Evolutionary conservation across 768 basidiomycete genomes (phyloP), one percentile per base, ranked within the genome.

Genomic region (Suillus clintonianus): DNA sequence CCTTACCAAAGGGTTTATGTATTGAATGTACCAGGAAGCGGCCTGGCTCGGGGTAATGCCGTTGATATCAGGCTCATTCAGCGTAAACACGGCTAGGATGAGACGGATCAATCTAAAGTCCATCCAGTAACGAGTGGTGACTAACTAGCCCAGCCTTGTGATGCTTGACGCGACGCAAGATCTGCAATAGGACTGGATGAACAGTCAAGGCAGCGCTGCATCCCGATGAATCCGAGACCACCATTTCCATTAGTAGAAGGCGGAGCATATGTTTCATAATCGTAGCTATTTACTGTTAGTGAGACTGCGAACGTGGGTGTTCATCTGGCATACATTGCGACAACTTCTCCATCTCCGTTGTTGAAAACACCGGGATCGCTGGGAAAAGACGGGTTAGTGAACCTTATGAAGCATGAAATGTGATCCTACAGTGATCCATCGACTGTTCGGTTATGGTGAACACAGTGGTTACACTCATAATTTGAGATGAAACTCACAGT

Each of bases 151-250:
- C 76, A 77, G 6, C 65, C 65, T 55, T 77, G 74, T 13, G 68
- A 27, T 57, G 76, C 19, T 70, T 73, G 77, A 64, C 77, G 79
- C 39, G 71, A 62, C 17, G 67, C 62, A 27, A 79, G 74, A 30
- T 72, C 62, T 5, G 65, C 67, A 11, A 79, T 70, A 3, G 78
- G 78, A 34, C 78, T 79, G 8, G 78, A 79, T 61, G 24, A 61
- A n/a, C 78, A 79, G 50, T 80, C 77, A 6, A 69, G 56, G 61
- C 77, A 79, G 10, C 74, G 77, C 60, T 79, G 79, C 78, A 73
- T 80, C 13, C 78, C 78, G 6, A 79, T 77, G 66, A 80, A 79
- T 5, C 69, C 71, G 13, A 79, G 74, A 9, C 79, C 78, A 2
- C 78, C 78, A 6, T 66, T 68, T 1, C 78, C 79, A 48, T 77